Percentiles rank a stretch among this genome's conserved stretches.
These are phyloP conservation scores for Heliosperma pusillum DNA, from an alignment of 148 eudicot species.

Conservation along the genomic window DNA sequence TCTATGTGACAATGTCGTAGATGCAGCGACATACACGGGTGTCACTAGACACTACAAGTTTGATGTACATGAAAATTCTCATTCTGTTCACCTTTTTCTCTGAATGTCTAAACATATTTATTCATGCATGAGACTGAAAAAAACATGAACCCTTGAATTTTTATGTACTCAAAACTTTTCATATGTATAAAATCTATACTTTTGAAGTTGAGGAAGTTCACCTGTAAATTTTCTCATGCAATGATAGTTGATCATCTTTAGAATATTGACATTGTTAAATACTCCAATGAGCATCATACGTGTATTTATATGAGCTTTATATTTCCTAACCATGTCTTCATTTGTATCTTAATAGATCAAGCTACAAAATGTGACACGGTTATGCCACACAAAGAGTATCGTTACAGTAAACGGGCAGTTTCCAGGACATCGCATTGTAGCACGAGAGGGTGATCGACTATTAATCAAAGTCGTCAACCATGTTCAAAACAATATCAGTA, in stretches of 20 bases:
- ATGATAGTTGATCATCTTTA: background rate
- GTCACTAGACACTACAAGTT: constrained; percentile 54
- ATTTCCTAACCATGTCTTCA: background rate
- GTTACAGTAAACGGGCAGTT: constrained; percentile 47
- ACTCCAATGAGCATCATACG: background rate
- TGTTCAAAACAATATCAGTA: constrained; percentile 42
- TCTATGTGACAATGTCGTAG: constrained; percentile 4
- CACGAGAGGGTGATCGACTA: constrained; percentile 44
- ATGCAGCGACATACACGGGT: constrained; percentile 25
- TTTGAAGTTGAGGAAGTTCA: background rate
- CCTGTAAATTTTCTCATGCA: background rate
- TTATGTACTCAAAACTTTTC: background rate
- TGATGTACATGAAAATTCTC: constrained; percentile 32
- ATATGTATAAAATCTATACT: background rate
- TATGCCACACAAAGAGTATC: constrained; percentile 48
- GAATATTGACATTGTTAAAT: background rate
- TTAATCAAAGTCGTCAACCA: constrained; percentile 42
- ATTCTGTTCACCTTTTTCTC: background rate
- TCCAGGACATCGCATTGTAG: constrained; percentile 51
- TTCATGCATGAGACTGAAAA: background rate
- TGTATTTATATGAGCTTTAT: background rate
- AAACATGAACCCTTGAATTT: too few relatives aligned
- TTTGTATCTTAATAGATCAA: constrained; percentile 29
- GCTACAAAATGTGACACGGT: constrained; percentile 40
- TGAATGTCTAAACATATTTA: background rate